A percentile compares a stretch with the other conserved stretches of the same genome.
These are phyloP conservation scores for Gaultheria prostrata DNA, from an alignment of 148 eudicot species.

Conservation along the genomic window DNA sequence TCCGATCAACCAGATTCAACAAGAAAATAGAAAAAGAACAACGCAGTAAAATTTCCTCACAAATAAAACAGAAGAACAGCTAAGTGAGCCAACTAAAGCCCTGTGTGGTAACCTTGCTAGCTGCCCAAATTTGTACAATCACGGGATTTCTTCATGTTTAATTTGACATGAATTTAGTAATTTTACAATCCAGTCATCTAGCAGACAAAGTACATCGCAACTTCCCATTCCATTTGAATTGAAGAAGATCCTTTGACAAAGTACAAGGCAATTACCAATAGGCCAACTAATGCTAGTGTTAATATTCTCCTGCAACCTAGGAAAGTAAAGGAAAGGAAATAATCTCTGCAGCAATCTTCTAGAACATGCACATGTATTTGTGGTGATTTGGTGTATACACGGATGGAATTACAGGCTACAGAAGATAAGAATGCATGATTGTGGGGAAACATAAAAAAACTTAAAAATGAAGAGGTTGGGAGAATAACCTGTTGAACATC, in stretches of 20 bases:
- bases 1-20: background rate
- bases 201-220: background rate
- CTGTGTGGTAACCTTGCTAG: background rate
- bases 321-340: background rate
- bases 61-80: background rate
- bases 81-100: background rate
- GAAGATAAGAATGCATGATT: background rate
- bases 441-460: background rate
- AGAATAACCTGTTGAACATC: conserved; percentile 68
- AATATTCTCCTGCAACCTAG: background rate
- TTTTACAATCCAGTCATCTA: background rate
- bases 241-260: background rate
- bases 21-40: background rate
- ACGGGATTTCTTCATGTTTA: background rate
- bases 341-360: background rate
- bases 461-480: conserved; percentile 1
- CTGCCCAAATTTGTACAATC: background rate
- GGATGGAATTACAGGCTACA: background rate
- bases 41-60: background rate
- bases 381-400: background rate
- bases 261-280: background rate
- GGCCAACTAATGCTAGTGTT: background rate
- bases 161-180: background rate
- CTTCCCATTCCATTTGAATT: background rate
- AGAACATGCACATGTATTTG: background rate